phyloP scores from a whole-genome alignment of 2,329 filamentous ascomycete genomes.

The Xylaria polymorpha region DNA sequence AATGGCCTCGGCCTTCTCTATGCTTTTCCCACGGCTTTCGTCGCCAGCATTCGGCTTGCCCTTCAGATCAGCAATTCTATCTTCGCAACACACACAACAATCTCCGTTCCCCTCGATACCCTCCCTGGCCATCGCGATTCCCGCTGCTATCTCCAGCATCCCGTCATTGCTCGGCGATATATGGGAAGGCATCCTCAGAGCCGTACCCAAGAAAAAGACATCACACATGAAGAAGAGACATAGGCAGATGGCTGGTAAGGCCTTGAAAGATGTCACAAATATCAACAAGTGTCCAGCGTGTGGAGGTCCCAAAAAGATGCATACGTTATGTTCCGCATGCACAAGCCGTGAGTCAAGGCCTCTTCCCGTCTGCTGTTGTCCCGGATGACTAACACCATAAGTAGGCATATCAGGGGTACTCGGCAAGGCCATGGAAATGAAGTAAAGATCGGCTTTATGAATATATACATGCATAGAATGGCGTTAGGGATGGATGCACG shows the following conservation, averaged over 20 bases:
- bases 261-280: slow-evolving; percentile 86
- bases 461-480: slow-evolving; percentile 34
- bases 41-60: slow-evolving; percentile 55
- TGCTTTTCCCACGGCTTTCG: slow-evolving; percentile 68
- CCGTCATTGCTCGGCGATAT: slow-evolving; percentile 81
- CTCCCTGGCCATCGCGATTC: slow-evolving; percentile 67
- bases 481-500: slow-evolving; percentile 35
- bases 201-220: slow-evolving; percentile 98
- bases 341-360: slow-evolving; percentile 74
- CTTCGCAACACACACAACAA: slow-evolving; percentile 54
- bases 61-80: slow-evolving; percentile 58
- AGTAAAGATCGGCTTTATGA: slow-evolving; percentile 37
- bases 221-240: slow-evolving; percentile 95
- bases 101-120: slow-evolving; percentile 60
- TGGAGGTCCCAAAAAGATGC: slow-evolving; percentile 86
- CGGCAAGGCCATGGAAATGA: slow-evolving; percentile 37
- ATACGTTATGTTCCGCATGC: slow-evolving; percentile 89
- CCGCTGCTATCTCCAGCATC: slow-evolving; percentile 70
- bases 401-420: slow-evolving; percentile 45
- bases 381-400: slow-evolving; percentile 1
- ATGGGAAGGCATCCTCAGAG: slow-evolving; percentile 91
- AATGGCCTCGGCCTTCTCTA: slow-evolving; percentile 55
- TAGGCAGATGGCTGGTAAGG: slow-evolving; percentile 95
- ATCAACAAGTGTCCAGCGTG: slow-evolving; percentile 92
- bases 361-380: neutral